These are phyloP conservation scores for Pinus tabuliformis DNA, from an alignment of 75 land plant species.

Conservation along the genomic window DNA sequence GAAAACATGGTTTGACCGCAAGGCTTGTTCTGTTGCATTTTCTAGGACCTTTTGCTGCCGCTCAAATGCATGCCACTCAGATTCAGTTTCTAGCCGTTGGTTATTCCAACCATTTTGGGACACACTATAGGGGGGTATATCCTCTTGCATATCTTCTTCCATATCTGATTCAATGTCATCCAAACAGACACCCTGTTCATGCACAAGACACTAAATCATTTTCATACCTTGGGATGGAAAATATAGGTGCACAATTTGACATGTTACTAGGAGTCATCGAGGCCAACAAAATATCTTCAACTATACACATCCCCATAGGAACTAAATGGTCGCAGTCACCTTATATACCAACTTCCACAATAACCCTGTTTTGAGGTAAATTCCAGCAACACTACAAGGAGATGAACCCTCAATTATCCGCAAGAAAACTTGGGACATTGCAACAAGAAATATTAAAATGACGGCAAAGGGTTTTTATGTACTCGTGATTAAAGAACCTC, in stretches of 20 bases:
- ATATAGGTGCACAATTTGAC: no score
- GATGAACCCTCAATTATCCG: background rate
- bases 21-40: conserved; percentile 69
- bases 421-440: background rate
- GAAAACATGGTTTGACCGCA: conserved; percentile 67
- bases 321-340: no score
- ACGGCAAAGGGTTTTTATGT: background rate
- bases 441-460: background rate
- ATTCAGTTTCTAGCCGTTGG: conserved; percentile 10
- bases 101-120: conserved; percentile 1
- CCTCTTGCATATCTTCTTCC: conserved; percentile 7
- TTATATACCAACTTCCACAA: no score
- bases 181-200: conserved; percentile 24
- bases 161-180: conserved; percentile 18
- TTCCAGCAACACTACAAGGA: background rate
- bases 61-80: conserved; percentile 19
- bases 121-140: background rate
- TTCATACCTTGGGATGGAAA: no score
- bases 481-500: background rate
- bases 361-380: no score
- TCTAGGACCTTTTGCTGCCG: conserved; percentile 54
- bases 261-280: no score
- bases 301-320: no score
- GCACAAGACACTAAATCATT: no score
- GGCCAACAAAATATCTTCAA: no score